phyloP scores from a whole-genome alignment of 345 rosid genomes.

The Eucalyptus rudis region DNA sequence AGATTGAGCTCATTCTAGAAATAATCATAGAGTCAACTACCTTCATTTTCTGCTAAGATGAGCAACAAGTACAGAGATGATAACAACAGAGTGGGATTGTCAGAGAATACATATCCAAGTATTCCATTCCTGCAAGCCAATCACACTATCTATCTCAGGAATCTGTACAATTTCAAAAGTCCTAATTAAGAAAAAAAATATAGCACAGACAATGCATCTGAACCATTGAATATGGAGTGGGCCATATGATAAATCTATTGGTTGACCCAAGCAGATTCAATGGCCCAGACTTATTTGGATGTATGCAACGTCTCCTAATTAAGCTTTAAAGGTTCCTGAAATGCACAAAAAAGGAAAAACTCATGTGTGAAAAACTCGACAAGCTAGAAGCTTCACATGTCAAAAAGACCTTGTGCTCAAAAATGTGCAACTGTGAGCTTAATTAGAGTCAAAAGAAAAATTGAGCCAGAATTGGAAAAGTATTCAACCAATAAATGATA shows the following conservation, averaged over 20 bases:
- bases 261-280: background rate
- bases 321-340: background rate
- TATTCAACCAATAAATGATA: background rate
- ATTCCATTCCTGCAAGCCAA: slow-evolving; percentile 29
- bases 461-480: background rate
- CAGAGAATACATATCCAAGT: slow-evolving; percentile 24
- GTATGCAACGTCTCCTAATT: background rate
- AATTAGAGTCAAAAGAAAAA: background rate
- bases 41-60: slow-evolving; percentile 36
- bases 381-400: background rate
- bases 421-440: background rate
- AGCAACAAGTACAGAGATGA: slow-evolving; percentile 40
- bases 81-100: slow-evolving; percentile 23
- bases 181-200: background rate
- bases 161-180: background rate
- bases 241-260: background rate
- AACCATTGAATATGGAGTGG: background rate
- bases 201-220: background rate
- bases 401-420: background rate
- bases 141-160: background rate
- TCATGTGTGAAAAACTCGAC: background rate
- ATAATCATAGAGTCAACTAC: slow-evolving; percentile 7
- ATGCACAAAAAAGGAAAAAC: background rate
- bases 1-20: background rate
- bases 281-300: background rate